A percentile compares a stretch with the other conserved stretches of the same genome.
Evolutionary conservation across 2,329 filamentous ascomycete genomes (phyloP).

Genomic region (Pseudopyrenochaeta lycopersici): DNA sequence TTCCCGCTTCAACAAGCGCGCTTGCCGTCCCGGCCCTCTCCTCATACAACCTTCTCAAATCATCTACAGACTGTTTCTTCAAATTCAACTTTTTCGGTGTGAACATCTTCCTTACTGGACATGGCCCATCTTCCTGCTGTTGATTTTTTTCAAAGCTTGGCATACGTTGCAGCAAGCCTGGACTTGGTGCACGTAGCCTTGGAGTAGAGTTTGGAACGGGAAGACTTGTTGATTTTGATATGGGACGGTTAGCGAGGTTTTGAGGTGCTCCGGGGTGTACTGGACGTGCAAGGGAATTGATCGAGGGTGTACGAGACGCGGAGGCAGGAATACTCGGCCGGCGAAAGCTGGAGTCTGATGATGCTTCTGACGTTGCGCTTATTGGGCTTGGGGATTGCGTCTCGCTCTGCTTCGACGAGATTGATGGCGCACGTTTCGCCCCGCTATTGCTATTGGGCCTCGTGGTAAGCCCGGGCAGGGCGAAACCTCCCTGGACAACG

Average conservation of each 20-base stretch:
- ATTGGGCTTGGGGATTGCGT: conserved; percentile 20
- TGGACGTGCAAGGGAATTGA: conserved; percentile 49
- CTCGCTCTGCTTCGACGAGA: conserved; percentile 18
- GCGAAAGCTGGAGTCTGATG: conserved; percentile 30
- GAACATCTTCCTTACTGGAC: conserved; percentile 26
- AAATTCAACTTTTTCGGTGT: conserved; percentile 51
- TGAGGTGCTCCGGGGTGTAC: conserved; percentile 36
- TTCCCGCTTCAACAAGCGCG: conserved; percentile 30
- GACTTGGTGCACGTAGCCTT: conserved; percentile 48
- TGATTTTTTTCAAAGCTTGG: conserved; percentile 51
- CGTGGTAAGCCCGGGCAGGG: conserved; percentile 26
- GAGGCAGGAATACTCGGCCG: conserved; percentile 44
- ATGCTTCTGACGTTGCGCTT: conserved; percentile 23
- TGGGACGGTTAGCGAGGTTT: conserved; percentile 33
- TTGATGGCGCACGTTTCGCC: conserved; percentile 7
- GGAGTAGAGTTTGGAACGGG: conserved; percentile 33
- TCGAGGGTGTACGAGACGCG: conserved; percentile 39
- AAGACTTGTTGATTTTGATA: conserved; percentile 41
- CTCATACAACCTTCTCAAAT: conserved; percentile 58
- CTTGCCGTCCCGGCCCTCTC: conserved; percentile 55
- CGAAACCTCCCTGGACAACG: conserved; percentile 20
- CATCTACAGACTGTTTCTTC: conserved; percentile 57
- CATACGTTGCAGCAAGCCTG: conserved; percentile 57
- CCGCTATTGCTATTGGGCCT: conserved; percentile 11
- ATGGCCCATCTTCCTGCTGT: conserved; percentile 18